Evolutionary conservation across 495 filamentous ascomycete species (phyloP).

Genomic region (Hypoxylon cercidicola): DNA sequence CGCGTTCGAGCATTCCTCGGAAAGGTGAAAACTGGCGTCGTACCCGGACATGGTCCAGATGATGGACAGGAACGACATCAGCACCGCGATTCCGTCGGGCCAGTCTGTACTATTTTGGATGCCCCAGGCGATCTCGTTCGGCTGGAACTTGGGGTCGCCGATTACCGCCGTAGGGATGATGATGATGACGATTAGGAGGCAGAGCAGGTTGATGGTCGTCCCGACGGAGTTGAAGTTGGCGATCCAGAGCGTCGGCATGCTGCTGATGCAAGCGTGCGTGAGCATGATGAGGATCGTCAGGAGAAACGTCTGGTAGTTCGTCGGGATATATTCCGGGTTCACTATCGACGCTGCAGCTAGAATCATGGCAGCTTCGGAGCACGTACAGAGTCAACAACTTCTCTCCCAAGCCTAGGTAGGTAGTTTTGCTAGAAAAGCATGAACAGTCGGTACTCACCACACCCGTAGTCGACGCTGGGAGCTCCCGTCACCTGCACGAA

Average conservation of each 20-base stretch:
- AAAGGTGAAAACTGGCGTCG: slow-evolving; percentile 79
- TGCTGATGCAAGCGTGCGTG: slow-evolving; percentile 75
- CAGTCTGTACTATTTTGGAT: slow-evolving; percentile 77
- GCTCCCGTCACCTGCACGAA: slow-evolving; percentile 75
- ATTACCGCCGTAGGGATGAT: slow-evolving; percentile 72
- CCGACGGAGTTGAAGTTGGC: slow-evolving; percentile 80
- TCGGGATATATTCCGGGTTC: slow-evolving; percentile 72
- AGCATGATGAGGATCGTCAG: slow-evolving; percentile 76
- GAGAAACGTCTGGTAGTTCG: slow-evolving; percentile 75
- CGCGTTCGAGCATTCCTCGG: slow-evolving; percentile 82
- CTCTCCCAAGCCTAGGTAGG: no score
- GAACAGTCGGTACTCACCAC: slow-evolving; percentile 33
- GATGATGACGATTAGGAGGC: slow-evolving; percentile 73
- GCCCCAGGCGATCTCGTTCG: slow-evolving; percentile 72
- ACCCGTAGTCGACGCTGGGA: slow-evolving; percentile 64
- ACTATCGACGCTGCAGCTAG: slow-evolving; percentile 75
- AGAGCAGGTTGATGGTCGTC: slow-evolving; percentile 78
- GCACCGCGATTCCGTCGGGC: slow-evolving; percentile 74
- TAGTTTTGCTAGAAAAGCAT: no score
- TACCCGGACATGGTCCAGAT: slow-evolving; percentile 70
- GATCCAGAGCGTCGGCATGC: slow-evolving; percentile 78
- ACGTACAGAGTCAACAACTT: slow-evolving; percentile 53
- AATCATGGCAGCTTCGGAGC: slow-evolving; percentile 70
- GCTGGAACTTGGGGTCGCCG: slow-evolving; percentile 68
- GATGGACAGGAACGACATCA: slow-evolving; percentile 80